Base-by-base conservation (phyloP, 2,329 filamentous ascomycete genomes). In the Orbilia javanica region DNA sequence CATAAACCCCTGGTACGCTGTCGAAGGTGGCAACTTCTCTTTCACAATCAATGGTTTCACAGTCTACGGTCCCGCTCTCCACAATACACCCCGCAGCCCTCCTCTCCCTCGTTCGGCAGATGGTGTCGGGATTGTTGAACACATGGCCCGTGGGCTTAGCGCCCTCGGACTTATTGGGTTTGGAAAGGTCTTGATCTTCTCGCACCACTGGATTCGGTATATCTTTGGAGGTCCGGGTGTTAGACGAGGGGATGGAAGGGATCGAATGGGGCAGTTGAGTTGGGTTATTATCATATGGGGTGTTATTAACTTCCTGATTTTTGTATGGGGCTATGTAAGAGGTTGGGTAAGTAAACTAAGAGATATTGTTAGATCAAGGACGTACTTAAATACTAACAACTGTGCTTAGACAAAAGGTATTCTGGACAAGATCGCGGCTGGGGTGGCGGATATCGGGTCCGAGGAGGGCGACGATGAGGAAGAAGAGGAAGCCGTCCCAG, bases 61-160 rank as follows among this genome's bases (percentile, higher is more conserved):
- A 13, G 25, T 55, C 20, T 55, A 67, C 50, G 74, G 74, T 18
- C 74, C 74, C 7, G 66, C 67, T 7, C 34, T 78, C 18, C 42
- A 25, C 11, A 36, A 34, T 27, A 62, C 5, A 31, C 70, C 70
- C 34, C 57, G 48, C 6, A 63, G 50, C 7, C 34, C 50, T 20
- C n/a, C 36, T 7, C 25, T 42, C 29, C 55, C 52, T 7, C 25
- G 50, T 78, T 83, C 67, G 75, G 82, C 18, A 80, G 82, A 11
- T 79, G 87, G 88, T 10, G 84, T 84, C 0, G 89, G 89, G 0
- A 98, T 95, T 95, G 82, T 86, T 5, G 90, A 92, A 81, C 96
- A 99, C 83, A 96, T 97, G 81, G 80, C 92, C 73, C 97, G 97
- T 84, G 96, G 96, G 0, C 87, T 97, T 80, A 91, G 95, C n/a